Evolutionary conservation across 495 filamentous ascomycete species (phyloP).

Genomic region (Podospora fimiseda): DNA sequence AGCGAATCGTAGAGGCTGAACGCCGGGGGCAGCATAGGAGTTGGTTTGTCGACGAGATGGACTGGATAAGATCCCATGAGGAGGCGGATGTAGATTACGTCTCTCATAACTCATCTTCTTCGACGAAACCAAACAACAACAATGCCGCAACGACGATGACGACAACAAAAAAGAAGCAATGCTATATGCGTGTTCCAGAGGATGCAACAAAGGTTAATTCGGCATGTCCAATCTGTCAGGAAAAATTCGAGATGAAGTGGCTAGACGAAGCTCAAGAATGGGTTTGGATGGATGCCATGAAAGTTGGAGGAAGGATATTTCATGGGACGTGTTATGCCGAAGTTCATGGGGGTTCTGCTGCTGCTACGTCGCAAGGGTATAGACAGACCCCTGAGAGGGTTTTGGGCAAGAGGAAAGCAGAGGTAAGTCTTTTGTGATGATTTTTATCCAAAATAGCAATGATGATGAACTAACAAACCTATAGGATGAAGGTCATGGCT

Average conservation of each 20-base stretch:
- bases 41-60: conserved; percentile 90
- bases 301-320: conserved; percentile 71
- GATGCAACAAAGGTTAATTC: conserved; percentile 55
- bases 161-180: conserved; percentile 46
- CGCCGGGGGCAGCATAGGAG: conserved; percentile 79
- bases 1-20: conserved; percentile 74
- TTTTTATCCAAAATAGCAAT: too few species aligned
- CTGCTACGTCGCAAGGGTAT: not conserved
- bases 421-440: too few species aligned
- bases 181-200: conserved; percentile 77
- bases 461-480: too few species aligned
- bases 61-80: conserved; percentile 84
- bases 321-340: conserved; percentile 84
- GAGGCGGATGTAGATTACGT: conserved; percentile 56
- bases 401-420: conserved; percentile 74
- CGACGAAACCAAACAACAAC: not conserved
- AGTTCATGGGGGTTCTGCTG: conserved; percentile 37
- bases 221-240: conserved; percentile 89
- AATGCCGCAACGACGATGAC: too few species aligned
- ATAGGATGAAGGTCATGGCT: too few species aligned
- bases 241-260: conserved; percentile 84
- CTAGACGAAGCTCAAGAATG: conserved; percentile 89
- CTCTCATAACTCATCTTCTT: conserved; percentile 16
- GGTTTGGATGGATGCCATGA: conserved; percentile 90
- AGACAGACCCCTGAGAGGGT: conserved; percentile 55